A percentile compares a stretch with the other conserved stretches of the same genome.
phyloP scores from a whole-genome alignment of 208 protist genomes.

The Dictyostelium gargantuum region DNA sequence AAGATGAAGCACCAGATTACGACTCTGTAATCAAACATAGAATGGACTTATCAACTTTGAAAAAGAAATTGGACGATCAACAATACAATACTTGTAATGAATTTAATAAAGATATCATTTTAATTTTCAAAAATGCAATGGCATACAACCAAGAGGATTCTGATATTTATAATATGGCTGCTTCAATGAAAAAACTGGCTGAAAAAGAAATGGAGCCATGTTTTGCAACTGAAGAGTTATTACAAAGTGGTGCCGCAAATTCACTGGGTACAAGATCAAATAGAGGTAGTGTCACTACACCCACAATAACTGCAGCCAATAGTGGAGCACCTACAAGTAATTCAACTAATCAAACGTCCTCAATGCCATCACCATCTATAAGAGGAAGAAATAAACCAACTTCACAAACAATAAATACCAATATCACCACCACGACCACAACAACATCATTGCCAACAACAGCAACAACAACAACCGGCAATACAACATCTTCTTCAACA shows the following conservation, averaged over 20 bases:
- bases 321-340: background rate
- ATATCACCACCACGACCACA: background rate
- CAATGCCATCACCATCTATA: background rate
- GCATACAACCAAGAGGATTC: slow-evolving; percentile 39
- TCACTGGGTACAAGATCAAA: background rate
- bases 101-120: slow-evolving; percentile 23
- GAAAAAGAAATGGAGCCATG: slow-evolving; percentile 47
- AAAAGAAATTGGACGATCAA: slow-evolving; percentile 35
- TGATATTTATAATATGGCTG: slow-evolving; percentile 38
- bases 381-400: background rate
- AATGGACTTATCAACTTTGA: slow-evolving; percentile 59
- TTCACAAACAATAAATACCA: background rate
- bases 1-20: slow-evolving; percentile 68
- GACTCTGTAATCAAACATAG: slow-evolving; percentile 54
- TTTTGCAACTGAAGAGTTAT: background rate
- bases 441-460: background rate
- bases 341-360: background rate
- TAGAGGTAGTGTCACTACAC: background rate
- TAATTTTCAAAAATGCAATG: slow-evolving; percentile 60
- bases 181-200: slow-evolving; percentile 11
- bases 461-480: too few species aligned
- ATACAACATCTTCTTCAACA: background rate
- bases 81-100: background rate
- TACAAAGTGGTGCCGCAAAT: background rate
- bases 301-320: background rate